A percentile compares a stretch with the other conserved stretches of the same genome.
Conservation (phyloP, 2,329 filamentous ascomycete species). For the Helminthosporium solani region DNA sequence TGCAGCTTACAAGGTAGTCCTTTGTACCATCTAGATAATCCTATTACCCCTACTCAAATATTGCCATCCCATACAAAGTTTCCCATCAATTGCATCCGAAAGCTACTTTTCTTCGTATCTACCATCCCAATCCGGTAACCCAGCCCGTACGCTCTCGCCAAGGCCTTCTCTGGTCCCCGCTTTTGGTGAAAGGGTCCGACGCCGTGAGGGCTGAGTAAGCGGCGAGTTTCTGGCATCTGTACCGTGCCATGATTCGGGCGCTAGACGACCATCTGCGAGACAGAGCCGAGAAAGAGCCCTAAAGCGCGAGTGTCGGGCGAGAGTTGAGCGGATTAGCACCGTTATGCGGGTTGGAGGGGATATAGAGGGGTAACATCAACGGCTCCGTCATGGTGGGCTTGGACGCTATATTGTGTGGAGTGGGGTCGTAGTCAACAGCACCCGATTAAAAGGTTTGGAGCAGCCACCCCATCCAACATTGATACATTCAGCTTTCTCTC, state of each 20-base stretch:
- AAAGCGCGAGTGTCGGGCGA: conserved; percentile 28
- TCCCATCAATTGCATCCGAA: background rate
- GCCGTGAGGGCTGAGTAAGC: no score
- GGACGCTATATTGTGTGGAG: conserved; percentile 6
- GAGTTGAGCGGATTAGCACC: conserved; percentile 19
- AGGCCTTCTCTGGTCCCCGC: conserved; percentile 2
- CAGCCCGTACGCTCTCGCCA: conserved; percentile 10
- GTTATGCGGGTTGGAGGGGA: conserved; percentile 19
- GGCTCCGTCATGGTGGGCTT: conserved; percentile 2
- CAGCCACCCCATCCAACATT: conserved; percentile 18
- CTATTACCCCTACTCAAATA: background rate
- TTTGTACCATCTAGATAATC: no score
- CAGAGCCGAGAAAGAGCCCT: conserved; percentile 27
- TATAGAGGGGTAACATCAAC: conserved; percentile 19
- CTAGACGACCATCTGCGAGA: no score
- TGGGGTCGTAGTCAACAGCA: conserved; percentile 18
- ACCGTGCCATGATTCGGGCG: no score
- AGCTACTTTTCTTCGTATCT: background rate
- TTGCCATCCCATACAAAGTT: background rate
- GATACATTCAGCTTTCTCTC: background rate
- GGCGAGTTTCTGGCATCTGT: no score
- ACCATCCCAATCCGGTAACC: conserved; percentile 10
- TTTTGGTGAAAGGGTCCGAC: conserved; percentile 6
- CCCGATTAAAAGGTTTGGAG: conserved; percentile 19
- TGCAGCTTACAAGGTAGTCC: background rate